Evolutionary conservation across 805 yeast genomes (phyloP), one percentile per base, ranked within the genome.

Genomic region (Spathaspora passalidarum): DNA sequence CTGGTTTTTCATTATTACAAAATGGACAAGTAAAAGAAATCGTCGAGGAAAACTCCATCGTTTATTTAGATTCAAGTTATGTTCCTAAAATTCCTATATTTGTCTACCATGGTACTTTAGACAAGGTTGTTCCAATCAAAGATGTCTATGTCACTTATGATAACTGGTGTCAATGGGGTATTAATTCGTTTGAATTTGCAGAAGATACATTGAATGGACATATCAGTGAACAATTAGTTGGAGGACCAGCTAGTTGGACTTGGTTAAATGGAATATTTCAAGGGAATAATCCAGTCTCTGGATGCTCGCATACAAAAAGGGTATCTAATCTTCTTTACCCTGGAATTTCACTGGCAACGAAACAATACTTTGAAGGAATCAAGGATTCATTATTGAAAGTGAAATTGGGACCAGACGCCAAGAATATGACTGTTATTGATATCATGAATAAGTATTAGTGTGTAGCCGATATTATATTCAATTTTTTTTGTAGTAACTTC

Each of bases 271-370:
- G 50, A 7, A 40, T 42, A 13, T 38, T 64, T 65, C 40, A 60
- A 56, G 40, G 71, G 66, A 20, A 76, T 67, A 49, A 79, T 69
- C 56, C 78, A 68, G 51, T 66, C 69, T 17, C 72, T 67, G 58
- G 80, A 70, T 38, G 79, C 67, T 52, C 73, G 75, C 75, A 66
- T 68, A 55, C 81, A 77, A 84, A 64, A 68, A 48, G 83, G 72
- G 49, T 62, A 62, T 13, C 66, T 55, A 60, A 66, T 66, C 38
- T 86, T 72, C 47, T 81, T 66, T 56, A 59, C 67, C 53, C 62
- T 2, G 20, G 20, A 23, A 19, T 42, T 8, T 43, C 45, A 19
- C 10, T 20, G 13, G 13, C 45, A 1, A 43, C 45, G n/a, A 3
- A 16, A 2, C 18, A 18, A 14, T 43, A 43, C 19, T 43, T 22